phyloP scores from a whole-genome alignment of 225 moss, liverwort and hornwort genomes.

The Anthoceros angustus region DNA sequence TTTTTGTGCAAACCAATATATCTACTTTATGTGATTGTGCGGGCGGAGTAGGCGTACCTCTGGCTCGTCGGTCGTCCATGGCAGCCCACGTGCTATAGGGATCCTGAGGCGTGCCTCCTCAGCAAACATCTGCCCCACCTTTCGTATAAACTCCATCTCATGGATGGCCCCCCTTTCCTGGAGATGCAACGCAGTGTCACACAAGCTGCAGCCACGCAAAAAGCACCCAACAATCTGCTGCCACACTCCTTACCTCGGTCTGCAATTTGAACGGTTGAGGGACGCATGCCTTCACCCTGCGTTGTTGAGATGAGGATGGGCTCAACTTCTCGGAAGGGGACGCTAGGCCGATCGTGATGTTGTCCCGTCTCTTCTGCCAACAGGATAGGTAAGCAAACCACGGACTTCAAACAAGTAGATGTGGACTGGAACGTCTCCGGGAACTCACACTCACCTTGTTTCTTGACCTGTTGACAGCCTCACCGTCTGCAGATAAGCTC shows the following conservation, averaged over 20 bases:
- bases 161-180: constrained; percentile 89
- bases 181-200: not conserved
- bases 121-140: constrained; percentile 49
- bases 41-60: constrained; percentile 16
- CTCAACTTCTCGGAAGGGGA: constrained; percentile 15
- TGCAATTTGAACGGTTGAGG: constrained; percentile 66
- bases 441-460: too few relatives aligned
- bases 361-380: too few relatives aligned
- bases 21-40: not conserved
- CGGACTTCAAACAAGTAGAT: too few relatives aligned
- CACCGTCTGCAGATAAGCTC: too few relatives aligned
- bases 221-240: not conserved
- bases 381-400: too few relatives aligned
- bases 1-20: not conserved
- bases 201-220: not conserved
- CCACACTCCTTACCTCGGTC: constrained; percentile 43
- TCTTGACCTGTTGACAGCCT: too few relatives aligned
- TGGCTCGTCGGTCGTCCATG: constrained; percentile 90
- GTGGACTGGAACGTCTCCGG: too few relatives aligned
- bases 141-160: constrained; percentile 45
- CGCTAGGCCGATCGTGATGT: not conserved
- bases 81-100: constrained; percentile 76
- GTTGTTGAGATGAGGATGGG: constrained; percentile 21
- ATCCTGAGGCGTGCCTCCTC: constrained; percentile 67
- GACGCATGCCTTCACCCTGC: not conserved